These are phyloP conservation scores for Cryptococcus sp. DNA, from an alignment of 1,284 basidiomycete genomes.

Conservation along the genomic window DNA sequence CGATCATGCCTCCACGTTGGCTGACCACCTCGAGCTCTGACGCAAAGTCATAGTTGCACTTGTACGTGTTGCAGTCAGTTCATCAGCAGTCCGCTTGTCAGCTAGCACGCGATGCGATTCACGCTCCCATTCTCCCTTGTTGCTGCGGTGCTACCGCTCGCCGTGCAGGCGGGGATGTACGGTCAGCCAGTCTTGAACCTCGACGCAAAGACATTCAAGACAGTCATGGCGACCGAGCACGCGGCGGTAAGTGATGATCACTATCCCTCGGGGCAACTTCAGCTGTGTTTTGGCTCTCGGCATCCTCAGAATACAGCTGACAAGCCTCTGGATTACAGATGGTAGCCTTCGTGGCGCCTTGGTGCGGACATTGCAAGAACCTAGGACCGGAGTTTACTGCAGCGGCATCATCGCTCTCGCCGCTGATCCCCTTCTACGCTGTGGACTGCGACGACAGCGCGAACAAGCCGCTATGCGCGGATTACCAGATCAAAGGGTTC, in stretches of 20 bases:
- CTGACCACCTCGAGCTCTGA: constrained; percentile 7
- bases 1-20: constrained; percentile 5
- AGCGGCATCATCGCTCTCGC: constrained; percentile 74
- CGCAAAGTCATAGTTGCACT: too few species aligned
- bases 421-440: constrained; percentile 83
- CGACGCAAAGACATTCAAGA: constrained; percentile 70
- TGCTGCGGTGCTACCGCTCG: constrained; percentile 42
- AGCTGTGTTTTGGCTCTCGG: background rate
- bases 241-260: constrained; percentile 48
- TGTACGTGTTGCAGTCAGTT: too few species aligned
- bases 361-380: constrained; percentile 78
- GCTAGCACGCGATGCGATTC: constrained; percentile 10
- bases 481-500: constrained; percentile 87
- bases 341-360: constrained; percentile 86
- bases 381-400: constrained; percentile 83
- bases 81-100: background rate
- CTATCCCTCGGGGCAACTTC: background rate
- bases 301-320: constrained; percentile 1
- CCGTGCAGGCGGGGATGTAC: constrained; percentile 73
- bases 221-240: constrained; percentile 74
- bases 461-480: constrained; percentile 78
- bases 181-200: constrained; percentile 73
- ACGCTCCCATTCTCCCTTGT: constrained; percentile 35
- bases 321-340: constrained; percentile 47
- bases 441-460: constrained; percentile 84